Evolutionary conservation across 495 filamentous ascomycete genomes (phyloP).

Genomic region (Cryomyces antarcticus): DNA sequence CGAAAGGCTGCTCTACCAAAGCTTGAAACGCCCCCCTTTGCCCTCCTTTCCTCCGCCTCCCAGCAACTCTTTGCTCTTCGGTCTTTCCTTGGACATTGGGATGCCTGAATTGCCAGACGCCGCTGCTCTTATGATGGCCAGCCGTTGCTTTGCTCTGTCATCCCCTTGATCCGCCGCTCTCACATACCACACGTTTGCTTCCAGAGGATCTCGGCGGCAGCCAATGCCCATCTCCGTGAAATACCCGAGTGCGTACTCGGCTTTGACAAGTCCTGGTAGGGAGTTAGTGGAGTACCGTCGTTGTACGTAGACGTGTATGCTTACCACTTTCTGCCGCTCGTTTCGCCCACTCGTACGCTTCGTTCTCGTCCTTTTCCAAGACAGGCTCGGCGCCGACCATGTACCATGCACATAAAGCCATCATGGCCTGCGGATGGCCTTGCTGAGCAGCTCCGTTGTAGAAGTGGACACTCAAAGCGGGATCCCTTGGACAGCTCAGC

Average conservation of each 20-base stretch:
- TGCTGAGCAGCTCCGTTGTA: slow-evolving; percentile 80
- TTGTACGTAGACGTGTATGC: slow-evolving; percentile 5
- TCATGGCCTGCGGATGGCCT: slow-evolving; percentile 81
- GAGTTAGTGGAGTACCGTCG: background rate
- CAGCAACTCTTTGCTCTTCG: slow-evolving; percentile 3
- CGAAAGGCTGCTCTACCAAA: no score
- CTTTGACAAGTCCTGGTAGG: slow-evolving; percentile 60
- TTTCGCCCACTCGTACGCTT: slow-evolving; percentile 91
- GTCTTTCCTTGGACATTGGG: slow-evolving; percentile 8
- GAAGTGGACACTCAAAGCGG: slow-evolving; percentile 88
- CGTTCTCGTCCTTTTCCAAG: slow-evolving; percentile 81
- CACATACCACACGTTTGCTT: slow-evolving; percentile 97
- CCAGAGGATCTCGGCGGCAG: slow-evolving; percentile 74
- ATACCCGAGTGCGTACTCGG: slow-evolving; percentile 86
- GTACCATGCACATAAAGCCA: slow-evolving; percentile 98
- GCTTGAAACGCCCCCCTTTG: no score
- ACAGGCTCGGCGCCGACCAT: slow-evolving; percentile 87
- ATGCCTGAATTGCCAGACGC: slow-evolving; percentile 41
- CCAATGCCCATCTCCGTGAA: slow-evolving; percentile 98
- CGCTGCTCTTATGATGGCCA: slow-evolving; percentile 71
- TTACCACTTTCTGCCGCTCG: slow-evolving; percentile 69
- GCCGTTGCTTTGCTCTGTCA: slow-evolving; percentile 63
- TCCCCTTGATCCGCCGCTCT: slow-evolving; percentile 86
- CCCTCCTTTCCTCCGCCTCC: no score
- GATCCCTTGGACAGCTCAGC: slow-evolving; percentile 70